Evolutionary conservation across 257 asterid species (phyloP).

Genomic region (Cruciata laevipes): DNA sequence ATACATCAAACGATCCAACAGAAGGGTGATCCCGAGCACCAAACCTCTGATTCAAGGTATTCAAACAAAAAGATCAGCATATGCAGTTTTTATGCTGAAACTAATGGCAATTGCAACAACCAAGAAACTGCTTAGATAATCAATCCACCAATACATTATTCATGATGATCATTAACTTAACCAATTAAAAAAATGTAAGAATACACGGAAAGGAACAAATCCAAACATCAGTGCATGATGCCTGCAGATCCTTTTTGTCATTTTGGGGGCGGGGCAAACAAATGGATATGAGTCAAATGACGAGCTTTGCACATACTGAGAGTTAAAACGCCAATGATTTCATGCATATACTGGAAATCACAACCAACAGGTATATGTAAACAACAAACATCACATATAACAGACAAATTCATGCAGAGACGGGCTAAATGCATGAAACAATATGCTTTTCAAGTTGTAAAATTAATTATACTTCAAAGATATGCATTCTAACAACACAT

Average conservation of each 20-base stretch:
- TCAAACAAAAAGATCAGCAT: constrained; percentile 23
- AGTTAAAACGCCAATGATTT: neutral
- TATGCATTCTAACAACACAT: too few species aligned
- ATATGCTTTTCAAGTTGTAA: too few species aligned
- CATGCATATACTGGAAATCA: neutral
- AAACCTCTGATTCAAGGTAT: constrained; percentile 44
- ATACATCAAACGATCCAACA: constrained; percentile 73
- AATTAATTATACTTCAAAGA: too few species aligned
- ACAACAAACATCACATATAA: neutral
- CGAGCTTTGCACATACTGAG: neutral
- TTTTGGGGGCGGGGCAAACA: neutral
- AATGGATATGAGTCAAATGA: neutral
- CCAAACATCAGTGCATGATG: neutral
- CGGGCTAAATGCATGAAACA: neutral
- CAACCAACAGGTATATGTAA: neutral
- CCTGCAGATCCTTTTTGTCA: neutral
- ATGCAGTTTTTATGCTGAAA: neutral
- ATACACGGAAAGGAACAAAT: neutral
- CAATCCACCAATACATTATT: neutral
- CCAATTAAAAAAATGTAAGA: neutral
- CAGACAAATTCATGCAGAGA: too few species aligned
- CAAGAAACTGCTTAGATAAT: too few species aligned
- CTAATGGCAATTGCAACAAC: neutral
- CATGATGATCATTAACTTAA: neutral
- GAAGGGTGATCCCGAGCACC: constrained; percentile 64